Conservation (phyloP, 441 rosid species). For the Jatropha multifida region DNA sequence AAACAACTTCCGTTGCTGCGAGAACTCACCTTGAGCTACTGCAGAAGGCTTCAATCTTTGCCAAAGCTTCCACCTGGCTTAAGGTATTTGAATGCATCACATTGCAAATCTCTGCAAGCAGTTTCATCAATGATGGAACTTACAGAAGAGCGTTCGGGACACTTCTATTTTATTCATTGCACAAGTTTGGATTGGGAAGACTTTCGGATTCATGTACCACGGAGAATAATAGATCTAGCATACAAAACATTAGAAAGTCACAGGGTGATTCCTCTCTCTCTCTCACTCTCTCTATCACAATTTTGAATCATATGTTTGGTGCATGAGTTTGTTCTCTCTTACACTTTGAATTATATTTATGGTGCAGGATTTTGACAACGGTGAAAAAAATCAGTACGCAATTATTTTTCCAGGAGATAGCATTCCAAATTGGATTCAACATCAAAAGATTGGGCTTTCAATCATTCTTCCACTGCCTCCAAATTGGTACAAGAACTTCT, state of each 20-base stretch:
- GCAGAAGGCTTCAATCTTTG: neutral
- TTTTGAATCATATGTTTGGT: too few relatives aligned
- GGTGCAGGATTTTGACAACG: too few relatives aligned
- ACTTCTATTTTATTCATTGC: neutral
- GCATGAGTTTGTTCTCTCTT: too few relatives aligned
- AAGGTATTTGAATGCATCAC: neutral
- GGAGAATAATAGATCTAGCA: too few relatives aligned
- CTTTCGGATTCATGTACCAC: too few relatives aligned
- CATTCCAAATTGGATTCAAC: neutral
- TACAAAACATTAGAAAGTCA: too few relatives aligned
- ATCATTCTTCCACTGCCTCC: neutral
- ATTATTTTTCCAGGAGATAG: neutral
- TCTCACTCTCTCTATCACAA: too few relatives aligned
- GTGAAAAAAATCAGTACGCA: too few relatives aligned
- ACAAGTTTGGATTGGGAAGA: neutral
- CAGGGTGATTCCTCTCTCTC: too few relatives aligned
- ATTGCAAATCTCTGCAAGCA: neutral
- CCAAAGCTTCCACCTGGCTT: neutral
- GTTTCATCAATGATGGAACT: neutral
- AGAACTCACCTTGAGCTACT: neutral
- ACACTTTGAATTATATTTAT: too few relatives aligned
- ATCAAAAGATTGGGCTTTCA: neutral
- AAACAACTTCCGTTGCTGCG: neutral
- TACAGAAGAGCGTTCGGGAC: neutral
- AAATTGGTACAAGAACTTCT: neutral